Conservation (phyloP, 176 grass and related monocot genomes). For the Triticum timopheevii region DNA sequence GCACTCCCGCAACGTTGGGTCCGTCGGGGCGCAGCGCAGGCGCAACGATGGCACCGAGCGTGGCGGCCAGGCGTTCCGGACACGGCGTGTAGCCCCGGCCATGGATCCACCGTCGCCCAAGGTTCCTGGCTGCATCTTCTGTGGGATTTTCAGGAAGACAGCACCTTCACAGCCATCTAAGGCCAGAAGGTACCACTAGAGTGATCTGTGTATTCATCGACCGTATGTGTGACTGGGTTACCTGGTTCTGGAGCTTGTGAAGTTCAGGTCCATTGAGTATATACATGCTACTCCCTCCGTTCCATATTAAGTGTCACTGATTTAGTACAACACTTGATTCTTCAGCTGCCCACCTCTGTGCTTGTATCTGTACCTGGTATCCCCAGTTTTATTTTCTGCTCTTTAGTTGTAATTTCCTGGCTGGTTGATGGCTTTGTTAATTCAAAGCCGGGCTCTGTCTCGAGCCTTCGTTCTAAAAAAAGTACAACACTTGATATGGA, state of each 20-base stretch:
- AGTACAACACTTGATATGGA: no score
- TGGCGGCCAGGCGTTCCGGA: slow-evolving; percentile 18
- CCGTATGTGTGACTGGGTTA: neutral
- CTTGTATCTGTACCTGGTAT: no score
- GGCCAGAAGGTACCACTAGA: slow-evolving; percentile 35
- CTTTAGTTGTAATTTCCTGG: no score
- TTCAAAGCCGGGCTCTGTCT: no score
- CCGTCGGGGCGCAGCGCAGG: slow-evolving; percentile 5
- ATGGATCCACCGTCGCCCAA: slow-evolving; percentile 51
- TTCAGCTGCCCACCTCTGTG: no score
- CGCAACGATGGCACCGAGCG: neutral
- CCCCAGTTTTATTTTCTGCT: no score
- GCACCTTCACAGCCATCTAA: slow-evolving; percentile 19
- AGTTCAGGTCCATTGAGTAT: neutral
- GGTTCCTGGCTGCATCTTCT: slow-evolving; percentile 52
- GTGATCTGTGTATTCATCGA: neutral
- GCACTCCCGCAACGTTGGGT: slow-evolving; percentile 49
- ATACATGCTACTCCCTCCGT: no score
- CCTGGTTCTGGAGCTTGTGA: neutral
- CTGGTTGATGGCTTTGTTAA: no score
- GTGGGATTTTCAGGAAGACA: slow-evolving; percentile 45
- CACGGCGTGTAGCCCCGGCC: slow-evolving; percentile 18
- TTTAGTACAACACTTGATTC: no score
- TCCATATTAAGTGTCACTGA: no score
- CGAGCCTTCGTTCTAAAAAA: no score